Percentiles rank a stretch among this genome's conserved stretches.
Evolutionary conservation across 805 yeast species (phyloP).

Genomic region (Candida nanaspora): DNA sequence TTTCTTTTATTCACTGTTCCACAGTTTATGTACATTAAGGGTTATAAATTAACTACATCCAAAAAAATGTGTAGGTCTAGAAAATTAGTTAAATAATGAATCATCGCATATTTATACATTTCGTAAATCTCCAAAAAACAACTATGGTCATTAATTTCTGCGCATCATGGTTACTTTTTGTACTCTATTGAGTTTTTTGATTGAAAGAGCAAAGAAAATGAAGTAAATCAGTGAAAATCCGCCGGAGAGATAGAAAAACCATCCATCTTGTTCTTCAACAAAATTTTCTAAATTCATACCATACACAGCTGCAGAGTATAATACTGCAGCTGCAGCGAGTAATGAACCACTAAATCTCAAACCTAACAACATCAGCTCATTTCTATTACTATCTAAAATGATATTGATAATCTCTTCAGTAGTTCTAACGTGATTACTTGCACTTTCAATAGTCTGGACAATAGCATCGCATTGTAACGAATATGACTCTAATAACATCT

Average conservation of each 20-base stretch:
- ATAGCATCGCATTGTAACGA: constrained; percentile 89
- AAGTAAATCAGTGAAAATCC: constrained; percentile 34
- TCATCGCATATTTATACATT: too few species aligned
- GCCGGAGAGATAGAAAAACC: constrained; percentile 48
- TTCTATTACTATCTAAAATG: constrained; percentile 87
- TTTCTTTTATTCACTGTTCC: too few species aligned
- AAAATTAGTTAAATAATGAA: too few species aligned
- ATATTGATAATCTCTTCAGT: constrained; percentile 95
- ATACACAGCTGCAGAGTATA: constrained; percentile 78
- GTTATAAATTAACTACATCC: too few species aligned
- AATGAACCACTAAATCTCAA: constrained; percentile 78
- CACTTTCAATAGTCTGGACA: constrained; percentile 78
- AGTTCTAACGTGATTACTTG: constrained; percentile 76
- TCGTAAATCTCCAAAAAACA: too few species aligned
- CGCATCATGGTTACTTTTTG: constrained; percentile 49
- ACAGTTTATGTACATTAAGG: too few species aligned
- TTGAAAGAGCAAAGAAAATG: constrained; percentile 44
- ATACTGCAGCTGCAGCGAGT: constrained; percentile 71
- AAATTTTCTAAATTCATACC: constrained; percentile 96
- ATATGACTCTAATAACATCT: constrained; percentile 83
- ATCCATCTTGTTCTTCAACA: constrained; percentile 73
- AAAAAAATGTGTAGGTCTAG: too few species aligned
- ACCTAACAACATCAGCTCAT: constrained; percentile 84
- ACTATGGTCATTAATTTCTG: too few species aligned
- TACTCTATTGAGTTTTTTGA: constrained; percentile 52